Base-by-base conservation (phyloP, 192 early-diverging fungal species). In the Borealophlyctis nickersoniae region DNA sequence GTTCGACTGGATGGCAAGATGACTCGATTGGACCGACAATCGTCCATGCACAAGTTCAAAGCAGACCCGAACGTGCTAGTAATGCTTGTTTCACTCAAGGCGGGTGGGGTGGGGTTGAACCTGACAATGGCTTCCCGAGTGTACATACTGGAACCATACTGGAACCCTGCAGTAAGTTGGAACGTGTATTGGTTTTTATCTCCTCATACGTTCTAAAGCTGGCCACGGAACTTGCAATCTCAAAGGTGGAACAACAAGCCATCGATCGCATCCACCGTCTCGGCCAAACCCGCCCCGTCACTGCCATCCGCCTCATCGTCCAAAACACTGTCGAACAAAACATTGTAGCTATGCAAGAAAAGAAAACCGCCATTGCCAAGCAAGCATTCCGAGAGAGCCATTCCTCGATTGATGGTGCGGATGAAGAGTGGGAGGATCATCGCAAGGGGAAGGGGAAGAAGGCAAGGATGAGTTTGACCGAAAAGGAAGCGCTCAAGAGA, bases 21-120 rank as follows among this genome's bases (percentile, higher is more conserved):
- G 80, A 58, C 51, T 28, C 71, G 83, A 4, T 59, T 60, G 49
- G 78, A 85, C 16, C 82, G 91, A 23, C 79, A 75, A 50, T 60
- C 66, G 7, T 81, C 84, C 2, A 60, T 91, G 53, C 53, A 80
- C 2, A 35, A 62, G 5, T 91, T 92, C 69, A 85, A 85, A 32
- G 63, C 66, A 7, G 72, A 85, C 31, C 69, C 76, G 19, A 65
- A 73, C 34, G 55, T 72, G 23, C 76, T 76, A 9, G 70, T 86
- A 19, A 63, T 86, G 26, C 64, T 86, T 16, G 58, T 86, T 3
- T 85, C 83, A 1, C 64, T 86, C 11, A 82, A 86, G 60, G 77
- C 82, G 22, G 84, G 84, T 32, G 84, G 84, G 59, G 82, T 86
- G 24, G 84, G 84, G 11, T 66, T 86, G 24, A 86, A 84, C 48